Percentiles rank a stretch among this genome's conserved stretches.
Evolutionary conservation across 768 basidiomycete genomes (phyloP).

Genomic region (Amylocystis lapponica): DNA sequence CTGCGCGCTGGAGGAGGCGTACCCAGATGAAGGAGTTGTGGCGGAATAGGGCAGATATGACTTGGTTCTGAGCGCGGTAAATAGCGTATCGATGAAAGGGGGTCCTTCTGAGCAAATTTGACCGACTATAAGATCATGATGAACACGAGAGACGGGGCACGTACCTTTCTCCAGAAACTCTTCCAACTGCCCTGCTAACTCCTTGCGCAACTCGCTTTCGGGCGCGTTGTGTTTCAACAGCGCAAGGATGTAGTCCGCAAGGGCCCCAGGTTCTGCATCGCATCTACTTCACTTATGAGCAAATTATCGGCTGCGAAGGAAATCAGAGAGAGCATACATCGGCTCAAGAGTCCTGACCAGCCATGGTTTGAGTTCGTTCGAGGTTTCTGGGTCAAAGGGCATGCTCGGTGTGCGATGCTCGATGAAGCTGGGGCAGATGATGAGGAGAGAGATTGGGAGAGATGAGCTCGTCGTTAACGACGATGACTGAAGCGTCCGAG

Average conservation of each 20-base stretch:
- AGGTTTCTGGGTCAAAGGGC: conserved; percentile 63
- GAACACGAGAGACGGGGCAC: conserved; percentile 13
- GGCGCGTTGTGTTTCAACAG: conserved; percentile 86
- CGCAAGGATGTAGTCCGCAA: conserved; percentile 93
- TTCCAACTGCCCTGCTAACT: conserved; percentile 69
- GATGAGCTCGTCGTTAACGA: conserved; percentile 8
- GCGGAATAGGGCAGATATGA: conserved; percentile 75
- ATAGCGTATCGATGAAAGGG: conserved; percentile 80
- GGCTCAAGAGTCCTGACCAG: conserved; percentile 85
- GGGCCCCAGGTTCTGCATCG: conserved; percentile 91
- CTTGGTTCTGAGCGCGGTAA: conserved; percentile 78
- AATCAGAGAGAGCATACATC: conserved; percentile 60
- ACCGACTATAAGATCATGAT: not conserved
- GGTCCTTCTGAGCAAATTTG: conserved; percentile 69
- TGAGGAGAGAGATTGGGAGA: conserved; percentile 1
- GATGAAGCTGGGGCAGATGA: not conserved
- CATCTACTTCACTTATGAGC: conserved; percentile 49
- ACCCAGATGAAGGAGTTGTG: conserved; percentile 34
- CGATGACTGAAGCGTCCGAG: conserved; percentile 2
- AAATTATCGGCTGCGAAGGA: conserved; percentile 3
- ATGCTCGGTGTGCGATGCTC: conserved; percentile 33
- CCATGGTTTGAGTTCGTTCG: conserved; percentile 77
- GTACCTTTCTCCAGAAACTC: conserved; percentile 92
- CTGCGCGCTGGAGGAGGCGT: conserved; percentile 30
- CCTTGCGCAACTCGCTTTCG: conserved; percentile 76